Conservation (phyloP, 176 grass and related monocot genomes). For the Cocos nucifera region DNA sequence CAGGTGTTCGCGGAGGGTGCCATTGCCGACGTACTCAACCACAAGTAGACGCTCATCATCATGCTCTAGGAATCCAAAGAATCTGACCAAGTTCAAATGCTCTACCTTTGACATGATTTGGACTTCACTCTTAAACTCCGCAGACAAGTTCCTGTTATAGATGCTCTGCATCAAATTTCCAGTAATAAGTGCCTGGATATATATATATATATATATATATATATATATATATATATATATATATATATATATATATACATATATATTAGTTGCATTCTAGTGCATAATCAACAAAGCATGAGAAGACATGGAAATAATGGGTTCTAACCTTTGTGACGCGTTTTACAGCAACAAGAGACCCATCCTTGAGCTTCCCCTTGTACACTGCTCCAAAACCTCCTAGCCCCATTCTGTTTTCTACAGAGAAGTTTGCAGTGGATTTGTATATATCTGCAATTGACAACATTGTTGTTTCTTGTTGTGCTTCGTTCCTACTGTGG, state of each 20-base stretch:
- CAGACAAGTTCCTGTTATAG: slow-evolving; percentile 37
- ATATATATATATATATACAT: no score
- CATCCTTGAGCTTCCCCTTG: slow-evolving; percentile 73
- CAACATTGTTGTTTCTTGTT: slow-evolving; percentile 26
- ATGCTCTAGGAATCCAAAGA: slow-evolving; percentile 66
- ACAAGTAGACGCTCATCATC: slow-evolving; percentile 58
- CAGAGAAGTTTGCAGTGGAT: slow-evolving; percentile 74
- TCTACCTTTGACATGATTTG: slow-evolving; percentile 70
- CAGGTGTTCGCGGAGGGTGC: slow-evolving; percentile 78
- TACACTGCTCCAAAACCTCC: slow-evolving; percentile 79
- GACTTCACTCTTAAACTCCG: slow-evolving; percentile 74
- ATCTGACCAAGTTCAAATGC: slow-evolving; percentile 67
- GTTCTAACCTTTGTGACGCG: slow-evolving; percentile 65
- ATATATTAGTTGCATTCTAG: no score
- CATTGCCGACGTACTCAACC: slow-evolving; percentile 72
- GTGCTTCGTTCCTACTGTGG: slow-evolving; percentile 23
- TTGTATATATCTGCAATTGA: slow-evolving; percentile 50
- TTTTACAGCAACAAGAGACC: slow-evolving; percentile 73
- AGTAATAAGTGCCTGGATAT: no score
- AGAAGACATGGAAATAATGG: not conserved
- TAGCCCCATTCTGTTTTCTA: slow-evolving; percentile 69
- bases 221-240: no score
- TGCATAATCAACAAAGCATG: no score
- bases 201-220: no score
- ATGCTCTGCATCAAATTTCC: slow-evolving; percentile 38